Evolutionary conservation across 768 basidiomycete genomes (phyloP).

Genomic region (Coprinopsis strossmayeri): DNA sequence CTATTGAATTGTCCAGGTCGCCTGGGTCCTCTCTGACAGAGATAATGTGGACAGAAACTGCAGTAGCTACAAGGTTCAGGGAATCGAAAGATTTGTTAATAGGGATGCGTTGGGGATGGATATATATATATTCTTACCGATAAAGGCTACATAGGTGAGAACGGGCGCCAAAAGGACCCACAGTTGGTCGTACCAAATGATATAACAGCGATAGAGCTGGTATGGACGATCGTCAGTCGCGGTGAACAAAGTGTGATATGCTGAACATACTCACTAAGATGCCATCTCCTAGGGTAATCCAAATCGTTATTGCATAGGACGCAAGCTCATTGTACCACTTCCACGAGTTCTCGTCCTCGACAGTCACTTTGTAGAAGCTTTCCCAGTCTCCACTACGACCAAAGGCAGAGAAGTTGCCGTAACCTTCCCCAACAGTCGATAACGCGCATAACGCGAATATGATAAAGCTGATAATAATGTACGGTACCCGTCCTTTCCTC

Average conservation of each 20-base stretch:
- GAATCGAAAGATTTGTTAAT: no score
- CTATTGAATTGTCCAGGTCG: no score
- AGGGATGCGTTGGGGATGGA: no score
- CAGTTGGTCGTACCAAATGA: slow-evolving; percentile 1
- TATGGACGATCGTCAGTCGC: neutral
- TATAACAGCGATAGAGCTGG: slow-evolving; percentile 5
- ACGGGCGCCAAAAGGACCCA: neutral
- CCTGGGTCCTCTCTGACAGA: no score
- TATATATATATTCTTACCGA: slow-evolving; percentile 3
- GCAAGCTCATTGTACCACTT: no score
- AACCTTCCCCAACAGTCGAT: neutral
- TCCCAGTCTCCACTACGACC: no score
- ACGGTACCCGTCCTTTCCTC: neutral
- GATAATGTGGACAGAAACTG: no score
- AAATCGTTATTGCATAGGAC: no score
- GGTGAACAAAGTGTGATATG: no score
- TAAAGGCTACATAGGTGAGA: neutral
- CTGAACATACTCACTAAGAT: neutral
- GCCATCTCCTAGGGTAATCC: slow-evolving; percentile 2
- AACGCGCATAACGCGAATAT: neutral
- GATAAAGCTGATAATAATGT: slow-evolving; percentile 2
- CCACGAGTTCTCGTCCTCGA: no score
- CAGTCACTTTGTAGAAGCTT: no score
- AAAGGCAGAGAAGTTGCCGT: neutral
- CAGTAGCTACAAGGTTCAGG: no score